Evolutionary conservation across 108 stramenopile genomes (phyloP).

Genomic region (Mediolabrus comicus): DNA sequence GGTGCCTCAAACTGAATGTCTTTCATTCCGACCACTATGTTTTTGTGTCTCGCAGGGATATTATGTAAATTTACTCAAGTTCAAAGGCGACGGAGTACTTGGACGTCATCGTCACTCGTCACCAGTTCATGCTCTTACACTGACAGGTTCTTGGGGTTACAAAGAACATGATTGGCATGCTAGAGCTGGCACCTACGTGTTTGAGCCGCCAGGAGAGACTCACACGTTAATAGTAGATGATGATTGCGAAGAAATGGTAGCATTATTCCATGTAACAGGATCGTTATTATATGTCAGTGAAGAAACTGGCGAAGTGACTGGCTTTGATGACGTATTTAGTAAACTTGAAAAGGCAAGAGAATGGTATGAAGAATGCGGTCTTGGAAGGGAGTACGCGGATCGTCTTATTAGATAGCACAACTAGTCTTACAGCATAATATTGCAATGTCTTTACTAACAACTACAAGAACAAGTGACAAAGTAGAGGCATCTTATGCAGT

Average conservation of each 20-base stretch:
- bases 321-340: slow-evolving; percentile 80
- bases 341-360: slow-evolving; percentile 75
- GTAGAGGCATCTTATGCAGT: no score
- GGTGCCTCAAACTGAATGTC: slow-evolving; percentile 76
- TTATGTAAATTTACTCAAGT: slow-evolving; percentile 75
- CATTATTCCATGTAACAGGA: slow-evolving; percentile 81
- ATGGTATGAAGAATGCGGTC: slow-evolving; percentile 68
- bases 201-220: slow-evolving; percentile 82
- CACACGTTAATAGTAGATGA: slow-evolving; percentile 76
- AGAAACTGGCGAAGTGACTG: slow-evolving; percentile 57
- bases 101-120: slow-evolving; percentile 74
- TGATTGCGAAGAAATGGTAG: slow-evolving; percentile 79
- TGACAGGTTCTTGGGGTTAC: slow-evolving; percentile 75
- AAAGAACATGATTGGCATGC: slow-evolving; percentile 79
- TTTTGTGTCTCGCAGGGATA: slow-evolving; percentile 73
- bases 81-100: slow-evolving; percentile 62
- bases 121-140: slow-evolving; percentile 73
- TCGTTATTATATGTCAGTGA: slow-evolving; percentile 70
- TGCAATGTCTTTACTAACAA: no score
- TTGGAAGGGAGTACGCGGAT: slow-evolving; percentile 68
- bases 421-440: slow-evolving; percentile 15
- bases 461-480: no score
- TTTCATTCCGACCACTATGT: slow-evolving; percentile 77
- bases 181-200: slow-evolving; percentile 65
- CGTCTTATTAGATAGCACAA: slow-evolving; percentile 54